These are phyloP conservation scores for Syzygium grande DNA, from an alignment of 345 rosid species.

Conservation along the genomic window DNA sequence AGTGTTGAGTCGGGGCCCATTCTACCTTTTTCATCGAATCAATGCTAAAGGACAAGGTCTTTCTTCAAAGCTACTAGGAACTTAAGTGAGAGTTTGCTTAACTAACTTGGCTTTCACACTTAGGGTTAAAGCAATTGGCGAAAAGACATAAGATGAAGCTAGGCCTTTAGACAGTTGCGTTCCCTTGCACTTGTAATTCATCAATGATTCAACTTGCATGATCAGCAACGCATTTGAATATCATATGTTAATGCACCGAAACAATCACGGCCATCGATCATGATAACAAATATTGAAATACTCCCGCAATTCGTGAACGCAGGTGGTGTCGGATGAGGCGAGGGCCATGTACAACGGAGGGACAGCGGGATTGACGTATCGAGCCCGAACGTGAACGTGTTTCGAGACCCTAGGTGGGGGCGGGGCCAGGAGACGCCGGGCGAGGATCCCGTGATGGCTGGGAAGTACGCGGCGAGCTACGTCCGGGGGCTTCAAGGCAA, in stretches of 20 bases:
- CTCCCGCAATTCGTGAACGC: not conserved
- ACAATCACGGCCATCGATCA: not conserved
- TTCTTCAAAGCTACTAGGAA: not conserved
- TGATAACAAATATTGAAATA: not conserved
- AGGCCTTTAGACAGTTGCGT: not conserved
- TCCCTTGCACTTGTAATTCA: not conserved
- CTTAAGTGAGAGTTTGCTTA: not conserved
- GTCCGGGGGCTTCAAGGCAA: conserved; percentile 72
- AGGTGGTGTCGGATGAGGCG: conserved; percentile 80
- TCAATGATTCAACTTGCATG: not conserved
- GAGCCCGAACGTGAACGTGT: conserved; percentile 81
- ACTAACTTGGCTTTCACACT: not conserved
- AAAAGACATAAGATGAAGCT: not conserved
- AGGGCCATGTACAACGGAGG: conserved; percentile 81
- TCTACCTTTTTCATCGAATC: not conserved
- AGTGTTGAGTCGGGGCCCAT: not conserved
- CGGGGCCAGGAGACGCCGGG: conserved; percentile 94
- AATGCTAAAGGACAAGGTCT: not conserved
- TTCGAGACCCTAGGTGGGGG: conserved; percentile 91
- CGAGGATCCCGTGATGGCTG: conserved; percentile 73
- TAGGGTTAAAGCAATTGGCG: not conserved
- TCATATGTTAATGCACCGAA: not conserved
- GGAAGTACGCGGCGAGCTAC: conserved; percentile 65
- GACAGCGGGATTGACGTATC: conserved; percentile 60
- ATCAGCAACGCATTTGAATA: not conserved